Conservation (phyloP, 1,139 yeast species). For the Pichia inconspicua region DNA sequence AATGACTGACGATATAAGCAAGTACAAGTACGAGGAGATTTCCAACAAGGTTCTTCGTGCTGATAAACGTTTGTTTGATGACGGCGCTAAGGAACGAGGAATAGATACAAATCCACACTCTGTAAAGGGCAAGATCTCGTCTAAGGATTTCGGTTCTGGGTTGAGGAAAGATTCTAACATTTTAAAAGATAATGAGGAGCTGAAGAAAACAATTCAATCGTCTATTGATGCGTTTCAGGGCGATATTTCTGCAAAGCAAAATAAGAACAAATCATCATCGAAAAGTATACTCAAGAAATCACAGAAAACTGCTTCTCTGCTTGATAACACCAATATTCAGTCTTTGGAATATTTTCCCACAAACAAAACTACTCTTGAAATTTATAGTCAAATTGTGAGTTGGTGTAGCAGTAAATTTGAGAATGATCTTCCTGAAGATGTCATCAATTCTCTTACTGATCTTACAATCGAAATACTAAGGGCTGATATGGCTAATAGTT, state of each 20-base stretch:
- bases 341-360: slow-evolving; percentile 45
- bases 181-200: slow-evolving; percentile 10
- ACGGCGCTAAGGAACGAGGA: slow-evolving; percentile 32
- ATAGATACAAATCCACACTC: slow-evolving; percentile 60
- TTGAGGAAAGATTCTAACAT: slow-evolving; percentile 6
- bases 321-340: slow-evolving; percentile 31
- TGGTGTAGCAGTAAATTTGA: slow-evolving; percentile 45
- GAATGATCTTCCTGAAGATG: slow-evolving; percentile 50
- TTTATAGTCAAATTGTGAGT: slow-evolving; percentile 39
- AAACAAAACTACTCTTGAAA: slow-evolving; percentile 36
- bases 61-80: slow-evolving; percentile 42
- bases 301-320: slow-evolving; percentile 14
- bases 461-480: slow-evolving; percentile 54
- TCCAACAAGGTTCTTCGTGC: slow-evolving; percentile 65
- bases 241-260: slow-evolving; percentile 3
- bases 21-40: slow-evolving; percentile 57
- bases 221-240: slow-evolving; percentile 2
- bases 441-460: slow-evolving; percentile 56
- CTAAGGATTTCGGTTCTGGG: slow-evolving; percentile 61
- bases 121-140: slow-evolving; percentile 54
- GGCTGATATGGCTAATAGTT: slow-evolving; percentile 37
- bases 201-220: slow-evolving; percentile 10
- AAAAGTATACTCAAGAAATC: slow-evolving; percentile 2
- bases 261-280: neutral
- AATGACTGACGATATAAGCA: slow-evolving; percentile 22